These are phyloP conservation scores for Colletotrichum sp. DNA, from an alignment of 2,329 filamentous ascomycete genomes.

Conservation along the genomic window DNA sequence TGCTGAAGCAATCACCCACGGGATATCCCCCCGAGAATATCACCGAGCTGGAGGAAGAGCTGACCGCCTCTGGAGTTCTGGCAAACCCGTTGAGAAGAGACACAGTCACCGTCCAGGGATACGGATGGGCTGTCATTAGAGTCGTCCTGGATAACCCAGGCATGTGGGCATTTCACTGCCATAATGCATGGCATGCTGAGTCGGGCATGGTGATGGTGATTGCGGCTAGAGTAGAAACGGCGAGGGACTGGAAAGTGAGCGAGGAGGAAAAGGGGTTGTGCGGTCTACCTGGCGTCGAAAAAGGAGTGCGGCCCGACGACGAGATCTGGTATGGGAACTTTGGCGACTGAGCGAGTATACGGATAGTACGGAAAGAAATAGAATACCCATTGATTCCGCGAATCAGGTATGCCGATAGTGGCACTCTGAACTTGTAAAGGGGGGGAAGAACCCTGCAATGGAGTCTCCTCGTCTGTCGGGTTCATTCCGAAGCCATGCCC, in stretches of 20 bases:
- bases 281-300: slow-evolving; percentile 29
- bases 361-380: background rate
- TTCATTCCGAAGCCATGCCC: background rate
- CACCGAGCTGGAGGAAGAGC: slow-evolving; percentile 26
- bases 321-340: slow-evolving; percentile 39
- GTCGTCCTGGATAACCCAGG: slow-evolving; percentile 64
- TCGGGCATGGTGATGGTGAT: slow-evolving; percentile 67
- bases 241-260: slow-evolving; percentile 26
- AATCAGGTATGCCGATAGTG: background rate
- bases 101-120: slow-evolving; percentile 57
- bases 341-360: background rate
- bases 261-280: slow-evolving; percentile 32
- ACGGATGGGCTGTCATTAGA: slow-evolving; percentile 59
- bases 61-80: slow-evolving; percentile 21
- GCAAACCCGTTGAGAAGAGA: slow-evolving; percentile 40
- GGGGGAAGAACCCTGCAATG: background rate
- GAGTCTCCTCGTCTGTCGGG: background rate
- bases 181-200: slow-evolving; percentile 64
- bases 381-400: background rate
- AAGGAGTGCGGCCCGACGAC: slow-evolving; percentile 38
- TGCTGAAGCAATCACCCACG: slow-evolving; percentile 35
- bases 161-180: slow-evolving; percentile 64
- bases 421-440: background rate
- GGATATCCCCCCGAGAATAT: slow-evolving; percentile 37
- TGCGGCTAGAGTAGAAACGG: slow-evolving; percentile 35